A percentile compares a stretch with the other conserved stretches of the same genome.
Evolutionary conservation across 1,284 basidiomycete genomes (phyloP).

Genomic region (Ceratobasidium sp.): DNA sequence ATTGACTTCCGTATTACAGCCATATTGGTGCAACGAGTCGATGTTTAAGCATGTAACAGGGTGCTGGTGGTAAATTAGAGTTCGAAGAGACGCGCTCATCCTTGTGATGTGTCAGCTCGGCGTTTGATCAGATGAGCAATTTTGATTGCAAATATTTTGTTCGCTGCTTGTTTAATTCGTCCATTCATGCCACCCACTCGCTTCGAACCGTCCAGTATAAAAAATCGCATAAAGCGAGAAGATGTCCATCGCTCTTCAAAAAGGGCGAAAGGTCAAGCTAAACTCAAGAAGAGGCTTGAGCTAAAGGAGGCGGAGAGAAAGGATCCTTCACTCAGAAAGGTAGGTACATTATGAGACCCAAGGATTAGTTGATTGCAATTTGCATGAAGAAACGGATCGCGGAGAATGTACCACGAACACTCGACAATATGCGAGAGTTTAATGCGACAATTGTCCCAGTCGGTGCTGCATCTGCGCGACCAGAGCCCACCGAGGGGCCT

Average conservation of each 20-base stretch:
- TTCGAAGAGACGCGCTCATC: no score
- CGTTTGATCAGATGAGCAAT: background rate
- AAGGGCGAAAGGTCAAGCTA: conserved; percentile 79
- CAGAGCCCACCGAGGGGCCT: conserved; percentile 36
- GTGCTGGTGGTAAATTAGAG: no score
- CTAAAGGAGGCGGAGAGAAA: conserved; percentile 72
- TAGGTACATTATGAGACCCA: conserved; percentile 48
- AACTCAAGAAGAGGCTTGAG: conserved; percentile 79
- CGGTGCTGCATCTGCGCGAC: conserved; percentile 57
- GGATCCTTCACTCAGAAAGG: conserved; percentile 75
- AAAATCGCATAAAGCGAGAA: conserved; percentile 85
- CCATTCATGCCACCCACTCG: conserved; percentile 45
- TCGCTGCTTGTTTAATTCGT: background rate
- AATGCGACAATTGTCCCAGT: conserved; percentile 84
- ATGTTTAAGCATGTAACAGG: no score
- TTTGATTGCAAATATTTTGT: conserved; percentile 17
- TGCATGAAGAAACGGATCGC: conserved; percentile 73
- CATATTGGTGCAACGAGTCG: no score
- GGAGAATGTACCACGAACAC: conserved; percentile 87
- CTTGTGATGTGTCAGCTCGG: background rate
- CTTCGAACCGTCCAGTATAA: conserved; percentile 70
- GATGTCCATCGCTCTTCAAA: conserved; percentile 76
- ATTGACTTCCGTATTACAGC: no score
- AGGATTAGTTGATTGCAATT: conserved; percentile 13
- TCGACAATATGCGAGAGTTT: conserved; percentile 92